Base-by-base conservation (phyloP, 208 protist genomes). In the Blechomonas ayalai region DNA sequence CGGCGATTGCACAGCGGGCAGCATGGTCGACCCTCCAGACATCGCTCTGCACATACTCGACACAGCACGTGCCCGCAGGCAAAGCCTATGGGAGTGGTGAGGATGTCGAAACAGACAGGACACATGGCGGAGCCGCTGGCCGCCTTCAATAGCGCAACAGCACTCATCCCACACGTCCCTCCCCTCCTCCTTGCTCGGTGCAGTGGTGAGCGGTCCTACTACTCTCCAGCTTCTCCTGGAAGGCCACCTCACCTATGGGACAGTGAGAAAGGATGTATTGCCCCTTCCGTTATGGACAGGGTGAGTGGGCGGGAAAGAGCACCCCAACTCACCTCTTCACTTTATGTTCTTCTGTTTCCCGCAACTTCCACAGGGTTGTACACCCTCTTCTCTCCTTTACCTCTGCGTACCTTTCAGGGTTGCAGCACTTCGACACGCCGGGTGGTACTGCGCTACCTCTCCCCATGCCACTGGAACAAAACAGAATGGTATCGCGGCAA, bases 61-160 rank as follows among this genome's bases (percentile, higher is more conserved):
- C 82, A 91, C 27, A 85, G 70, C 28, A 82, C 77, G 54, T 91
- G 82, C 2, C 71, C 65, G 32, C 82, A 91, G 10, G 66, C 51
- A 38, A 91, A 65, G 13, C 46, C 42, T 3, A 79, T 56, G 2
- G 82, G 75, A n/a, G 70, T 53, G 8, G 42, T 59, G 34, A 84
- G 62, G 29, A 88, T 59, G 40, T 74, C 45, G 29, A 73, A 68
- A 52, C 82, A 91, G 4, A 91, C 55, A 26, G 63, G 37, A 49
- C 82, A 91, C 19, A 37, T 24, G 45, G 71, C 71, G 51, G 16
- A 41, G 13, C 40, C 47, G n/a, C 82, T 57, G 2, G 72, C 71
- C 35, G 60, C 51, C 34, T 67, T 46, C n/a, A 76, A 32, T 9
- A 73, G 37, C 1, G 65, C 53, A 13, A 45, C 22, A 12, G 52